phyloP scores from a whole-genome alignment of 257 asterid genomes.

The Capsicum rhomboideum region DNA sequence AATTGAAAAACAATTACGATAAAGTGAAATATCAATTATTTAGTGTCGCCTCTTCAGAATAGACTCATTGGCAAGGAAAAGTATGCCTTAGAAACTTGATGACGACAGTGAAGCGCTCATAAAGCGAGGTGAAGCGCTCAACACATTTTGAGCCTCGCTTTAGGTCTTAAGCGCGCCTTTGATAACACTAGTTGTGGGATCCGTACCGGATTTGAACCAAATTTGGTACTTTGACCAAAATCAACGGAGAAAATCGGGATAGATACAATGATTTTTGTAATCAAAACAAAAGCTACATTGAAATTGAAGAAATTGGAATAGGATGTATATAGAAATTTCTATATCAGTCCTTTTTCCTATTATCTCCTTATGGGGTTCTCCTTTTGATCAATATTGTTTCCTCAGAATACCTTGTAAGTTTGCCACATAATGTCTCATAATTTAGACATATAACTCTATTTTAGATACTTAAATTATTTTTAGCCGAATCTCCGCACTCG shows the following conservation, averaged over 20 bases:
- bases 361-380: background rate
- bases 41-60: too few species aligned
- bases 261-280: background rate
- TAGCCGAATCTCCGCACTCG: background rate
- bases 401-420: background rate
- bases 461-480: background rate
- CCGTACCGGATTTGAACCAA: background rate
- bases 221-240: background rate
- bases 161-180: too few species aligned
- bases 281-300: background rate
- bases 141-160: too few species aligned
- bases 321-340: background rate
- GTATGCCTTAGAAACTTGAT: too few species aligned
- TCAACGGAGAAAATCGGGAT: background rate
- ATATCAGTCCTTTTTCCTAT: background rate
- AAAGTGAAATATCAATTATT: too few species aligned
- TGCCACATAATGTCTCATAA: background rate
- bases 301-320: background rate
- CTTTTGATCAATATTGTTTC: background rate
- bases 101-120: too few species aligned
- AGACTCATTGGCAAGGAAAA: too few species aligned
- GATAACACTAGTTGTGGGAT: too few species aligned
- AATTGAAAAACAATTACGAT: too few species aligned
- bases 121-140: too few species aligned
- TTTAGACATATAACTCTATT: background rate